Base-by-base conservation (phyloP, 176 grass and related monocot genomes). In the Eragrostis nindensis region DNA sequence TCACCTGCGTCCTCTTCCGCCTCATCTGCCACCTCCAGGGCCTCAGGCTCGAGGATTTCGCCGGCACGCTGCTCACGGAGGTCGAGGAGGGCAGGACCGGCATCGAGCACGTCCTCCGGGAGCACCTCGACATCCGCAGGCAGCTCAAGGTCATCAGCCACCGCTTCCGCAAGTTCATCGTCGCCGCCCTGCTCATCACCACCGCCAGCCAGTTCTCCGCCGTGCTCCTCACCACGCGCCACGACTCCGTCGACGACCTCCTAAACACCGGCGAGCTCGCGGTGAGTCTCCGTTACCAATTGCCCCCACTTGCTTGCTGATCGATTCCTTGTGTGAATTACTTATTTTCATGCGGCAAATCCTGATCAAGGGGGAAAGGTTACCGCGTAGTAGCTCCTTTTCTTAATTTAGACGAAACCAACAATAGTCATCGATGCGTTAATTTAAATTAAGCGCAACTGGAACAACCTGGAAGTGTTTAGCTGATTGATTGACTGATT, bases 81-180 rank as follows among this genome's bases (percentile, higher is more conserved):
- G 90, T 95, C 11, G 89, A 93, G 59, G 75, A 87, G 5, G 95
- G 89, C 0, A 69, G 88, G 24, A 64, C 62, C 8, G 86, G 79
- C 2, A 84, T 91, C 26, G 86, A 91, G 13, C 24, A 14, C 27
- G 90, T 98, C 26, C 91, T 98, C 26, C 32, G 74, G 54, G 95
- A 94, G 85, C 95, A 98, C 77, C 83, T 98, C 86, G 92, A 94
- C 55, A 92, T 98, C 48, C 86, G 95, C 64, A 87, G 78, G 92
- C 95, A 98, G 86, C 92, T 98, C 76, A 92, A 92, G 82, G 56
- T 98, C 52, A 89, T 94, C 46, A 98, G 92, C 89, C 92, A 98
- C 57, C 83, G 95, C 0, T 95, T 98, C 79, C 84, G 95, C 11
- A 71, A 70, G 52, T 98, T 98, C 93, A 95, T 98, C 74, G 78